Percentiles rank a stretch among this genome's conserved stretches.
Conservation (phyloP, 2,329 filamentous ascomycete genomes). For the Alternaria arborescens region DNA sequence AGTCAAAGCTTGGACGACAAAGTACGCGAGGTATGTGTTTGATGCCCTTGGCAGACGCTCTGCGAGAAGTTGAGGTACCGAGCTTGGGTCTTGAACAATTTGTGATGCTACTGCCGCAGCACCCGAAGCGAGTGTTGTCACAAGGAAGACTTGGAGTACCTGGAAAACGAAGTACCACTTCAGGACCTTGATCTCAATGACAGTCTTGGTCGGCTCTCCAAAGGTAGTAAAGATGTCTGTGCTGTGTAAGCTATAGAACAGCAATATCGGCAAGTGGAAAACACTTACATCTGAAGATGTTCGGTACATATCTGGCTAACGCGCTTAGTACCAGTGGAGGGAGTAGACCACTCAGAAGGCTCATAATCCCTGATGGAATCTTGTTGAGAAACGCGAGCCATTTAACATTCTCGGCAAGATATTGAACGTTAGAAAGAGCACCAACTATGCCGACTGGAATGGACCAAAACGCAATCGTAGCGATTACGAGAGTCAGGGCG, state of each 20-base stretch:
- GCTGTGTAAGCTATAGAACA: conserved; percentile 10
- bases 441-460: conserved; percentile 82
- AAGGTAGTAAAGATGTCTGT: conserved; percentile 78
- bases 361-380: conserved; percentile 75
- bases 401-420: conserved; percentile 67
- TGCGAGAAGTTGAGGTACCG: conserved; percentile 72
- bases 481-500: conserved; percentile 76
- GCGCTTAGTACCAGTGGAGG: conserved; percentile 81
- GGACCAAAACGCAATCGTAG: conserved; percentile 87
- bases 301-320: conserved; percentile 85
- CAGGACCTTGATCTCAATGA: conserved; percentile 87
- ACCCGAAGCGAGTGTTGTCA: conserved; percentile 82
- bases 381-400: conserved; percentile 78
- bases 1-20: conserved; percentile 87
- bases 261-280: not conserved
- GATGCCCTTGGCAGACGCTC: conserved; percentile 80
- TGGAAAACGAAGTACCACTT: conserved; percentile 92
- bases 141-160: conserved; percentile 89
- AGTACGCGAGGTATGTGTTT: conserved; percentile 96
- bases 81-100: conserved; percentile 69
- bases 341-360: conserved; percentile 84
- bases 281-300: conserved; percentile 77
- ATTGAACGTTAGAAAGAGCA: conserved; percentile 82
- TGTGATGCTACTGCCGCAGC: conserved; percentile 73
- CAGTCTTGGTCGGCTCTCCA: conserved; percentile 80